Base-by-base conservation (phyloP, 768 basidiomycete species). In the Chalciporus chontae region DNA sequence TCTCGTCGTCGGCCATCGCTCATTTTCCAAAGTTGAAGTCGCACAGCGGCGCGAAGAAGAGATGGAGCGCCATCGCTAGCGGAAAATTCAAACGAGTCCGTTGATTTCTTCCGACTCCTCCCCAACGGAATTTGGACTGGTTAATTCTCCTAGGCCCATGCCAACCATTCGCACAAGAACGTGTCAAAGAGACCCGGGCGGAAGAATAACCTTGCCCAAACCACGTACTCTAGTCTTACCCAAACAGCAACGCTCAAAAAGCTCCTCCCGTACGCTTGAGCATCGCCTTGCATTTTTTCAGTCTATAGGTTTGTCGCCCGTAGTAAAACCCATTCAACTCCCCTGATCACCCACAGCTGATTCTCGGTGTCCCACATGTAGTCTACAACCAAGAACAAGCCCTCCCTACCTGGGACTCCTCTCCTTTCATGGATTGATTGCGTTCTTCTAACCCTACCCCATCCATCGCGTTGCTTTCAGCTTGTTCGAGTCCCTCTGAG, bases 41-140 rank as follows among this genome's bases (percentile, higher is more conserved):
- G 1, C 88, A 90, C 64, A 84, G 81, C 3, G 88, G 87, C 9
- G 78, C 88, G 19, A 90, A 90, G 71, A 90, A 90, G 69, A 73
- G 88, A 53, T 90, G 86, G 86, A 73, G 79, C 50, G 83, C 84
- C 3, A 67, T 89, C 40, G 78, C 79, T n/a, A 82, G 79, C 21
- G 79, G 81, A 40, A 64, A 72, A 14, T 90, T 89, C 74, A 90
- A 90, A 74, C 85, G 87, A 57, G 87, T 90, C 52, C 39, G 83
- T 70, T 15, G 31, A 29, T 37, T 29, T 49, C 18, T 10, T 19
- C 40, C 21, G n/a, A n/a, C 21, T 24, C 29, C 19, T 34, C 15
- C 31, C 6, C 2, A 26, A 13, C n/a, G 17, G 3, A 42, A 21
- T 43, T 43, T 18, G n/a, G 45, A 9, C 11, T 26, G n/a, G 34